phyloP scores from a whole-genome alignment of 1,139 yeast genomes.

The Oligophagozyma castellii region DNA sequence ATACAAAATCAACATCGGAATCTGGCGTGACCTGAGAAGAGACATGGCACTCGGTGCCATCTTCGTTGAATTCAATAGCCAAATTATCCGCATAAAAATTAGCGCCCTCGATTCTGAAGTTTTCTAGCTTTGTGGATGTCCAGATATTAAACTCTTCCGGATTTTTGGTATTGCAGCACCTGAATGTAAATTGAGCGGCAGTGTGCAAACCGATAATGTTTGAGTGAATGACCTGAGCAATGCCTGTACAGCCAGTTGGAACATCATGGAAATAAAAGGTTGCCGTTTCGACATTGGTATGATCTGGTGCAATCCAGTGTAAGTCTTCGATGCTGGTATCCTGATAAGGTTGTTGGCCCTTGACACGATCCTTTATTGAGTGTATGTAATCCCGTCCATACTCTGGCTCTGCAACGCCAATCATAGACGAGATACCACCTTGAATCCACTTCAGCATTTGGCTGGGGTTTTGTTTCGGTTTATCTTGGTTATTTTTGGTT shows the following conservation, averaged over 20 bases:
- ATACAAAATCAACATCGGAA: slow-evolving; percentile 55
- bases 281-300: slow-evolving; percentile 90
- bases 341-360: slow-evolving; percentile 38
- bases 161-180: slow-evolving; percentile 38
- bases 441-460: slow-evolving; percentile 80
- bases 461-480: too few species aligned
- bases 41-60: slow-evolving; percentile 40
- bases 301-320: slow-evolving; percentile 58
- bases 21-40: slow-evolving; percentile 55
- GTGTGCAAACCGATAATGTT: slow-evolving; percentile 79
- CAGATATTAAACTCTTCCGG: slow-evolving; percentile 34
- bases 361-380: slow-evolving; percentile 55
- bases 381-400: slow-evolving; percentile 88
- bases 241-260: slow-evolving; percentile 56
- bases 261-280: slow-evolving; percentile 71
- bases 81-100: slow-evolving; percentile 67
- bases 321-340: slow-evolving; percentile 53
- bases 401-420: slow-evolving; percentile 95
- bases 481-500: too few species aligned
- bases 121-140: slow-evolving; percentile 84
- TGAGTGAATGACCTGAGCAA: slow-evolving; percentile 90
- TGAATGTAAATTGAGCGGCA: slow-evolving; percentile 90
- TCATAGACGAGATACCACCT: slow-evolving; percentile 79
- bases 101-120: slow-evolving; percentile 63
- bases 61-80: slow-evolving; percentile 48